Conservation (phyloP, 768 basidiomycete genomes). For the Boletus sensibilis region DNA sequence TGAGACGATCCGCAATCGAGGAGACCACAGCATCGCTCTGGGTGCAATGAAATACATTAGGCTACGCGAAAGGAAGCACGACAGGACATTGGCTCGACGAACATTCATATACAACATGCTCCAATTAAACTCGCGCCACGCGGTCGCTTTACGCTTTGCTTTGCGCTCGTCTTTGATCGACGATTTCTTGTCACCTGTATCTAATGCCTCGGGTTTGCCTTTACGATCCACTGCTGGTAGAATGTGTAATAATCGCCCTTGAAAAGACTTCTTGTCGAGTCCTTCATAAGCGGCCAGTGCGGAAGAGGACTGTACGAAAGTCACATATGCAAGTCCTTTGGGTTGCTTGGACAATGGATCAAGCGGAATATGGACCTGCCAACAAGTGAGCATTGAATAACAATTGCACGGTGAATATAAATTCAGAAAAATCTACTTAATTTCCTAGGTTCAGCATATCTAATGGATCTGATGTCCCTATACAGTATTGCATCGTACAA, state of each 20-base stretch:
- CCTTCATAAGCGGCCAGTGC: conserved; percentile 72
- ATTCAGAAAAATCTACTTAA: conserved; percentile 51
- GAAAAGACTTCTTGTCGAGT: conserved; percentile 83
- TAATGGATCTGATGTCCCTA: conserved; percentile 59
- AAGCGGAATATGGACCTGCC: conserved; percentile 57
- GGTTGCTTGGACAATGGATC: conserved; percentile 44
- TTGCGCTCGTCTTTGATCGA: conserved; percentile 59
- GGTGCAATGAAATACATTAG: conserved; percentile 20
- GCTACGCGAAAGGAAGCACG: conserved; percentile 14
- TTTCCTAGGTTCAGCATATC: conserved; percentile 48
- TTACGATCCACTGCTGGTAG: conserved; percentile 77
- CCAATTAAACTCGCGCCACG: conserved; percentile 88
- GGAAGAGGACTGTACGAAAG: conserved; percentile 42
- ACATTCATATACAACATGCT: conserved; percentile 97
- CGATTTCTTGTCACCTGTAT: conserved; percentile 42
- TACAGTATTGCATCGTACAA: neutral
- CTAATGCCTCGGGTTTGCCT: conserved; percentile 42
- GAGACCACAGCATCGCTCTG: conserved; percentile 93
- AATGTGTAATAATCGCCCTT: conserved; percentile 89
- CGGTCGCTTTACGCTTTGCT: conserved; percentile 61
- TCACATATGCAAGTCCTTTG: conserved; percentile 65
- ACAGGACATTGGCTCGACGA: conserved; percentile 39
- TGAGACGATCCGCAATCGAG: conserved; percentile 87
- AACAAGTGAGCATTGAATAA: conserved; percentile 3
- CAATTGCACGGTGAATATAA: conserved; percentile 1